phyloP scores from a whole-genome alignment of 2,329 filamentous ascomycete genomes.

The Xylaria sp. region DNA sequence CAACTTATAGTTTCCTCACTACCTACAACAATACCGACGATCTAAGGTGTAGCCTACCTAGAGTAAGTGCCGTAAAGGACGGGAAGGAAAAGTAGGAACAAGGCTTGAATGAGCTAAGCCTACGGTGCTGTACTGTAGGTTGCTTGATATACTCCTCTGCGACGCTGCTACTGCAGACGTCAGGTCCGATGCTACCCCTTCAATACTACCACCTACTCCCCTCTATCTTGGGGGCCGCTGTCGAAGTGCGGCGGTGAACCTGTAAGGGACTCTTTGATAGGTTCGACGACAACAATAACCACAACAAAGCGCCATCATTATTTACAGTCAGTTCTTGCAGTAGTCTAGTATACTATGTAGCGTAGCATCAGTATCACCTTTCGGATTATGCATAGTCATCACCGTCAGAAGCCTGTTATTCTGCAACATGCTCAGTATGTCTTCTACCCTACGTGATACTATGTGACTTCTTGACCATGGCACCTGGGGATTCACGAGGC shows the following conservation, averaged over 20 bases:
- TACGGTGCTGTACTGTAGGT: background rate
- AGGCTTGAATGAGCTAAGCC: constrained; percentile 10
- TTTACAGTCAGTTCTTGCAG: background rate
- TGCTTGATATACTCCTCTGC: constrained; percentile 1
- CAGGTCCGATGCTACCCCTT: constrained; percentile 2
- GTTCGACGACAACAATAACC: background rate
- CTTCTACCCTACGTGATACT: background rate
- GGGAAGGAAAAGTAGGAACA: constrained; percentile 5
- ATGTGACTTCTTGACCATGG: too few species aligned
- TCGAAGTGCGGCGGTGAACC: constrained; percentile 5
- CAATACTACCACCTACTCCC: constrained; percentile 3
- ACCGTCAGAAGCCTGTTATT: background rate
- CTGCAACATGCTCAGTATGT: background rate
- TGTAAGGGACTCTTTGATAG: background rate
- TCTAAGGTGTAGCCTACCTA: background rate
- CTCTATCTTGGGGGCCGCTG: constrained; percentile 15
- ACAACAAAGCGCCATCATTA: too few species aligned
- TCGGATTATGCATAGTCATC: background rate
- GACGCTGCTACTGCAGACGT: background rate
- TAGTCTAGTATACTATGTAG: background rate
- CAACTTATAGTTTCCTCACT: background rate
- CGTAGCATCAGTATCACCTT: background rate
- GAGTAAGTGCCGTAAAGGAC: background rate
- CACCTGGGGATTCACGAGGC: too few species aligned
- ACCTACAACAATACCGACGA: background rate